Evolutionary conservation across 345 rosid species (phyloP).

Genomic region (Raphanus sativus): DNA sequence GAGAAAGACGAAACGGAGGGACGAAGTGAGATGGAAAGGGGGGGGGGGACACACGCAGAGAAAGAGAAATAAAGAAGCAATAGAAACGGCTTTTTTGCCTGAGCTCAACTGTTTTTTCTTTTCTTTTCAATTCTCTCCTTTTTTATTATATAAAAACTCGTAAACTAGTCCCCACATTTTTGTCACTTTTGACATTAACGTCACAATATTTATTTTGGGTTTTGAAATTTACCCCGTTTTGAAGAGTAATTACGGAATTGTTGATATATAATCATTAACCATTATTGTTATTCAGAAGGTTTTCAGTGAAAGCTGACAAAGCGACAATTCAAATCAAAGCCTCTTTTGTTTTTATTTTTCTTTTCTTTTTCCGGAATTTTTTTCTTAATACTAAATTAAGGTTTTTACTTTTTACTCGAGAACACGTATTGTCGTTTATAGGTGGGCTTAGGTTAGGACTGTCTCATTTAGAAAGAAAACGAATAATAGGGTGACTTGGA

Average conservation of each 20-base stretch:
- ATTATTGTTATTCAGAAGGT: conserved; percentile 8
- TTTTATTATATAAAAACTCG: not conserved
- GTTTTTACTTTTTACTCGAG: conserved; percentile 1
- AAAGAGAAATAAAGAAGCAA: conserved; percentile 4
- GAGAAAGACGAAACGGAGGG: conserved; percentile 5
- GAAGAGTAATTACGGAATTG: not conserved
- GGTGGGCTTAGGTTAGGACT: not conserved
- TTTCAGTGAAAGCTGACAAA: conserved; percentile 39
- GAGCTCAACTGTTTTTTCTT: not conserved
- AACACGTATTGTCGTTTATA: not conserved
- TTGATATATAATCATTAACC: conserved; percentile 22
- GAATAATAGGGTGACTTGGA: not conserved
- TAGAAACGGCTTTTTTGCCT: conserved; percentile 37
- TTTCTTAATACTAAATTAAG: not conserved
- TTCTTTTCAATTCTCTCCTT: not conserved
- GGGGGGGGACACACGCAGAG: not conserved
- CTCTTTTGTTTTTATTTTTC: not conserved
- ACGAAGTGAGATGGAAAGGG: conserved; percentile 18
- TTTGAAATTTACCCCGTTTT: not conserved
- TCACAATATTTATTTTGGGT: conserved; percentile 1
- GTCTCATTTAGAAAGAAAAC: not conserved
- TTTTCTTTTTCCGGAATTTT: not conserved
- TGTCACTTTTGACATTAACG: conserved; percentile 23
- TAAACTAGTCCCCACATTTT: conserved; percentile 31
- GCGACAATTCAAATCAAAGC: conserved; percentile 31